phyloP scores from a whole-genome alignment of 768 basidiomycete genomes.

The Leccinum obscurum region DNA sequence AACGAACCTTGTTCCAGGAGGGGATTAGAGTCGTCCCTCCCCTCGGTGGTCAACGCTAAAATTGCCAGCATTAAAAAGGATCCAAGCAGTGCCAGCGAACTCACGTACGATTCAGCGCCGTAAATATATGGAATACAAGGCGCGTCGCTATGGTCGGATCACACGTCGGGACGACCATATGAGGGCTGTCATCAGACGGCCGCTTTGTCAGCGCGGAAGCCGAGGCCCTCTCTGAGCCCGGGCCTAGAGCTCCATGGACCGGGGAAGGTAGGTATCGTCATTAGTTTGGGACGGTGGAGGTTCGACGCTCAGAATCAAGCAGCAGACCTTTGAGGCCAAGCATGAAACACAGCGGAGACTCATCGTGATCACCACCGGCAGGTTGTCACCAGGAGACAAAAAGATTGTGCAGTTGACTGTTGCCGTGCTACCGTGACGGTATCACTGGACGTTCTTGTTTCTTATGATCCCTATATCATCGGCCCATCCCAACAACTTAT shows the following conservation, averaged over 20 bases:
- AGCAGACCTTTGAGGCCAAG: slow-evolving; percentile 2
- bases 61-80: neutral
- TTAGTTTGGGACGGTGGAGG: slow-evolving; percentile 9
- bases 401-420: neutral
- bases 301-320: slow-evolving; percentile 7
- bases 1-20: slow-evolving; percentile 1
- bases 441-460: neutral
- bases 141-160: slow-evolving; percentile 2
- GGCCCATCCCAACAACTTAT: neutral
- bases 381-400: neutral
- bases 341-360: slow-evolving; percentile 7
- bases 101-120: neutral
- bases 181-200: neutral
- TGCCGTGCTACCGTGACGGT: slow-evolving; percentile 2
- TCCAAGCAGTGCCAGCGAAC: neutral
- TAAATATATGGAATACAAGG: slow-evolving; percentile 25
- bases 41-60: neutral
- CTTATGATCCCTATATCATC: neutral
- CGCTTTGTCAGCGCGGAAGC: neutral
- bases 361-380: neutral
- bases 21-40: neutral
- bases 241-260: too few relatives aligned
- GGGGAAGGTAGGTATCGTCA: neutral
- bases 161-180: neutral
- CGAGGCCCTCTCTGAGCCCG: neutral